These are phyloP conservation scores for Gynostemma pentaphyllum DNA, from an alignment of 306 rosid genomes.

Conservation along the genomic window DNA sequence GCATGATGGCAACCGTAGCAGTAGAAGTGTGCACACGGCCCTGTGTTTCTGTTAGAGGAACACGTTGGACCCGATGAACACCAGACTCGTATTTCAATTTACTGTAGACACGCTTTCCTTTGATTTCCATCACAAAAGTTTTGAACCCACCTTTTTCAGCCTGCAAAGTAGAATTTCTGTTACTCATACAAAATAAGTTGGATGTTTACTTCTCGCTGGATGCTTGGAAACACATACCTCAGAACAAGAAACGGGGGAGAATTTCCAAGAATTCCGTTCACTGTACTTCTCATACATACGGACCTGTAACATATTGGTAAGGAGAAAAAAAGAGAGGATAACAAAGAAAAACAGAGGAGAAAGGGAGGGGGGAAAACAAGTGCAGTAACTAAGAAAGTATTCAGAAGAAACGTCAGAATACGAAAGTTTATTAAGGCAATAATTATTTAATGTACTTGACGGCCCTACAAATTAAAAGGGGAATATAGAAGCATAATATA, in stretches of 20 bases:
- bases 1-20: conserved; percentile 99
- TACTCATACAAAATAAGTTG: conserved; percentile 3
- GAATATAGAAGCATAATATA: neutral
- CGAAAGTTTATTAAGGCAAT: neutral
- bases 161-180: conserved; percentile 26
- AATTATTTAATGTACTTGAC: neutral
- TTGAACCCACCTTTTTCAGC: conserved; percentile 97
- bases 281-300: conserved; percentile 90
- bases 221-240: conserved; percentile 33
- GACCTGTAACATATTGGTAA: conserved; percentile 30
- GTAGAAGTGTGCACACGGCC: conserved; percentile 98
- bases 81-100: conserved; percentile 94
- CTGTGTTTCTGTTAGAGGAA: conserved; percentile 92
- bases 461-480: neutral
- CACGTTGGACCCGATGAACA: conserved; percentile 97
- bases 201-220: conserved; percentile 2
- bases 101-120: conserved; percentile 85
- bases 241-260: conserved; percentile 52
- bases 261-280: conserved; percentile 74
- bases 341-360: conserved; percentile 11
- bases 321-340: conserved; percentile 16
- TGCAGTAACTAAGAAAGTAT: conserved; percentile 3
- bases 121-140: conserved; percentile 91
- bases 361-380: neutral
- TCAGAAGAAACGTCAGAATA: neutral